These are phyloP conservation scores for Sindora glabra DNA, from an alignment of 306 rosid species.

Conservation along the genomic window DNA sequence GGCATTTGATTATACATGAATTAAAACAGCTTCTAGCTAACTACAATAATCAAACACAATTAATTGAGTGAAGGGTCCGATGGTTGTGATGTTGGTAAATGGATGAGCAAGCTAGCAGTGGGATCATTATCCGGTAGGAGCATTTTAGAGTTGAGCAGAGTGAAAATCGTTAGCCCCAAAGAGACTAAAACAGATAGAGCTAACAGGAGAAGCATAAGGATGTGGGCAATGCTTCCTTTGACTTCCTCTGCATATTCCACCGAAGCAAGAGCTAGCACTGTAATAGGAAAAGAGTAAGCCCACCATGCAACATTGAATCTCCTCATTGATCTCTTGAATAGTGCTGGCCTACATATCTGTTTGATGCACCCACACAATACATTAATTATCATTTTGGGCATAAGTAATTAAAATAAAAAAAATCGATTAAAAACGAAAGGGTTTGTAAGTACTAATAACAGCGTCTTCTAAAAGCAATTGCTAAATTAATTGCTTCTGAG, in stretches of 20 bases:
- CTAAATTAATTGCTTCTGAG: no score
- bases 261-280: slow-evolving; percentile 48
- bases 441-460: no score
- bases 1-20: no score
- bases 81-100: background rate
- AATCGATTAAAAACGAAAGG: no score
- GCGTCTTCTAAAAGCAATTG: no score
- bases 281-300: slow-evolving; percentile 56
- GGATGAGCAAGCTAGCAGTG: slow-evolving; percentile 11
- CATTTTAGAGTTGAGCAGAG: slow-evolving; percentile 34
- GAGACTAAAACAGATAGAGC: slow-evolving; percentile 31
- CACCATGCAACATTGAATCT: slow-evolving; percentile 62
- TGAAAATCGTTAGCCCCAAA: slow-evolving; percentile 21
- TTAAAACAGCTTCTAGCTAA: no score
- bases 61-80: background rate
- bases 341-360: slow-evolving; percentile 46
- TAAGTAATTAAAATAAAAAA: no score
- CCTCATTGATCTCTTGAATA: slow-evolving; percentile 55
- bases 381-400: no score
- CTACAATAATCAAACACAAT: background rate
- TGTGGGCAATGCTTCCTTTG: slow-evolving; percentile 24
- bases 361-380: no score
- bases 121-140: slow-evolving; percentile 44
- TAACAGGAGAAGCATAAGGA: slow-evolving; percentile 26
- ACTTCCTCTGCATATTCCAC: slow-evolving; percentile 33